These are phyloP conservation scores for Arctostaphylos glauca DNA, from an alignment of 148 eudicot genomes.

Conservation along the genomic window DNA sequence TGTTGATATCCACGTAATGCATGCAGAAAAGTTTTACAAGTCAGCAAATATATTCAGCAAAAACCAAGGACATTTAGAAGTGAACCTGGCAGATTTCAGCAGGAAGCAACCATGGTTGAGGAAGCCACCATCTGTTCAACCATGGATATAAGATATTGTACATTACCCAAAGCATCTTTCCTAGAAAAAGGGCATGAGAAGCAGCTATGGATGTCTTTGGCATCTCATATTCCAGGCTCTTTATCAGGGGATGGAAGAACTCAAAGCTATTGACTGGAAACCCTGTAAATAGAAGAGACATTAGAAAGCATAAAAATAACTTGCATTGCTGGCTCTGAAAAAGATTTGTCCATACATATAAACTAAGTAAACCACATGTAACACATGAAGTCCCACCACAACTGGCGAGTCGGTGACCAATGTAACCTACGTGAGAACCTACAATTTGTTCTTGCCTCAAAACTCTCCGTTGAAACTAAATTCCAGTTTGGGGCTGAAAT, in stretches of 20 bases:
- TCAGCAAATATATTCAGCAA: not conserved
- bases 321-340: too few species aligned
- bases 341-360: too few species aligned
- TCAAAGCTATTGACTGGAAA: constrained; percentile 77
- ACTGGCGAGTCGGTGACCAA: too few species aligned
- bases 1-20: too few species aligned
- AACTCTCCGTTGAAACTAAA: too few species aligned
- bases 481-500: too few species aligned
- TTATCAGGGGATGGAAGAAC: constrained; percentile 64
- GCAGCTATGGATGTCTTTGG: constrained; percentile 56
- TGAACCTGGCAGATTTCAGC: constrained; percentile 85
- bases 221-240: constrained; percentile 69
- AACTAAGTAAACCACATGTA: too few species aligned
- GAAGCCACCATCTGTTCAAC: constrained; percentile 73
- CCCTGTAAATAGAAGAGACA: constrained; percentile 41
- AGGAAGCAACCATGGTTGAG: constrained; percentile 86
- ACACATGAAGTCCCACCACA: too few species aligned
- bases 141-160: constrained; percentile 74
- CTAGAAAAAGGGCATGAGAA: constrained; percentile 62
- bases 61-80: not conserved
- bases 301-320: not conserved
- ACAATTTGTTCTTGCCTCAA: too few species aligned
- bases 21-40: not conserved
- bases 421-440: too few species aligned
- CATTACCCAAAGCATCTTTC: constrained; percentile 44